phyloP scores from a whole-genome alignment of 2,329 filamentous ascomycete species.

The Cordyceps javanica region DNA sequence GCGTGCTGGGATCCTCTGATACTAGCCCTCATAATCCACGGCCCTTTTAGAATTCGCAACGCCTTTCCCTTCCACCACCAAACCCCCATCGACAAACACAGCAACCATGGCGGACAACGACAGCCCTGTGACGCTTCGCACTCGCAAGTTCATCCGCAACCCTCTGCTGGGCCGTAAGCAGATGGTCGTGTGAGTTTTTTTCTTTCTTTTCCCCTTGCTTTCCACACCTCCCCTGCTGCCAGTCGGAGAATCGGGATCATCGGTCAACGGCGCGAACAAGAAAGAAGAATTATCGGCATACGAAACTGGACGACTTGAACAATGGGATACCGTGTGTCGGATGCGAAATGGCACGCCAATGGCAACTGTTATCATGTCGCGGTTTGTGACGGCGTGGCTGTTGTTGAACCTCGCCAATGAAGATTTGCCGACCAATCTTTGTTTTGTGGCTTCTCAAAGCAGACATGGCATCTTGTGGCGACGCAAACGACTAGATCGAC shows the following conservation, averaged over 20 bases:
- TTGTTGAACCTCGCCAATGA: no score
- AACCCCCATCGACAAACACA: conserved; percentile 29
- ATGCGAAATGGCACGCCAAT: no score
- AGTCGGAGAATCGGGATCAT: neutral
- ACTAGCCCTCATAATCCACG: conserved; percentile 14
- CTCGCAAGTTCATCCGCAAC: conserved; percentile 99
- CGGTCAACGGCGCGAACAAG: neutral
- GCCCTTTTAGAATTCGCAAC: conserved; percentile 6
- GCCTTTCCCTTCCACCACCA: conserved; percentile 19
- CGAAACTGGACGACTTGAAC: neutral
- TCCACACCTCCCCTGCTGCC: conserved; percentile 16
- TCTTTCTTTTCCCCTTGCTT: no score
- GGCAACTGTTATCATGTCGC: no score
- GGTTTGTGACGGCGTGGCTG: no score
- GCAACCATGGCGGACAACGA: conserved; percentile 85
- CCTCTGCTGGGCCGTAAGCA: conserved; percentile 97
- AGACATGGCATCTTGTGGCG: no score
- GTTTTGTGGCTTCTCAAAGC: no score
- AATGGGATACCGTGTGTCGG: neutral
- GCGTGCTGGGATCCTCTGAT: conserved; percentile 17
- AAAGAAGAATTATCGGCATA: conserved; percentile 10
- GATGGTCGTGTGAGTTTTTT: conserved; percentile 94
- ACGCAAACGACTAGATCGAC: no score
- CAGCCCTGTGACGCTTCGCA: conserved; percentile 77
- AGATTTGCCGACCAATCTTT: no score